Base-by-base conservation (phyloP, 2,329 filamentous ascomycete species). In the Alternaria tenuissima region DNA sequence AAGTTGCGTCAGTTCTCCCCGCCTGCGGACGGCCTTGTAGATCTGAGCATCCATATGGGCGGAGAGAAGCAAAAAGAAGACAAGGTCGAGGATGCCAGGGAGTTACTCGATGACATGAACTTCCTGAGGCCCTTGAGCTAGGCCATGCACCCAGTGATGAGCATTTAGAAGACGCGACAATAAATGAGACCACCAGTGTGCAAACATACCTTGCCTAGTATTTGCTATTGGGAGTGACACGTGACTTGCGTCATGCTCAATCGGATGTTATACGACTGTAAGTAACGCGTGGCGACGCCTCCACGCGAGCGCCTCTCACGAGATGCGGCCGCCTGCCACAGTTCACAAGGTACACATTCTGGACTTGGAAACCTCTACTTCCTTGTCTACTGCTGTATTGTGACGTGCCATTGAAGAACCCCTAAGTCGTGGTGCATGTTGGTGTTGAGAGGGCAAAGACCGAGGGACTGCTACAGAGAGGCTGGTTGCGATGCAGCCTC, bases 1-100 rank as follows among this genome's bases (percentile, higher is more conserved):
- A 87, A 86, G 62, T 80, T 99, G 72, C 86, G 95, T 69, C 94
- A 98, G 78, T 98, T 97, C 75, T 90, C 89, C 64, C 92, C 93
- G 2, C 76, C 73, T 12, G 59, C 71, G 3, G 70, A 69, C 28
- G 75, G 75, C 1, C 52, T 78, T 3, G 72, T 78, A 0, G 75
- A 77, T 52, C 63, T 78, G 2, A 73, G 73, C 2, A 34, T 72
- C 8, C 59, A 59, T 16, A 9, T 53, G 8, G 32, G 24, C 2
- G 36, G 39, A 18, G 55, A 64, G 24, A 32, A 46, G 6, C 57
- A 32, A 11, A 30, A 42, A 24, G 43, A 41, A 1, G 20, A 34
- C 3, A 58, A 63, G 9, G 24, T 57, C 6, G 66, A 61, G 5
- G 71, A 76, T 52, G 46, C 67, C 16, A 66, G 74, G 0, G 61